phyloP scores from a whole-genome alignment of 2,329 filamentous ascomycete genomes.

The Talaromyces sp. region DNA sequence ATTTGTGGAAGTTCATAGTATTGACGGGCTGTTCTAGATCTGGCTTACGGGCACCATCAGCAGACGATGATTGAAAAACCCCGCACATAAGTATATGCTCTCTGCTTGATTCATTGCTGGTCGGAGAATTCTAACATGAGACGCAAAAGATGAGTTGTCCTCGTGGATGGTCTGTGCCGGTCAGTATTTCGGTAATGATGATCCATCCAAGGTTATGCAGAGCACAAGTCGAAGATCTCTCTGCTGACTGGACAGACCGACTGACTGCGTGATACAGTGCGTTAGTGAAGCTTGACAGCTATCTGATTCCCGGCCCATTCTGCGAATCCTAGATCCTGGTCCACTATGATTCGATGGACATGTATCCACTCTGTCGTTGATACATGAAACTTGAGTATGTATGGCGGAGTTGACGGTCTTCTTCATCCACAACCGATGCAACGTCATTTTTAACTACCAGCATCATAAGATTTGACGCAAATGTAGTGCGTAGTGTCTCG shows the following conservation, averaged over 20 bases:
- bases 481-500: not conserved
- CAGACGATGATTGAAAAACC: not conserved
- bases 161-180: not conserved
- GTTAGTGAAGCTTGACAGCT: constrained; percentile 1
- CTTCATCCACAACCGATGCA: constrained; percentile 2
- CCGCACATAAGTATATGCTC: not conserved
- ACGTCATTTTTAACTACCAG: not conserved
- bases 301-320: not conserved
- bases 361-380: not conserved
- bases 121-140: not conserved
- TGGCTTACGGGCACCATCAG: not conserved
- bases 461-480: not conserved
- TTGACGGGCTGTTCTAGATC: not conserved
- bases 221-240: not conserved
- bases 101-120: not conserved
- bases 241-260: not conserved
- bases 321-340: not conserved
- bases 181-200: not conserved
- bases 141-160: not conserved
- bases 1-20: not conserved
- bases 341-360: not conserved
- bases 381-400: not conserved
- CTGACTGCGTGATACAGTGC: not conserved
- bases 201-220: not conserved
- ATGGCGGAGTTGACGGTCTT: not conserved